Conservation (phyloP, 306 rosid genomes). For the Vigna nakashimae region DNA sequence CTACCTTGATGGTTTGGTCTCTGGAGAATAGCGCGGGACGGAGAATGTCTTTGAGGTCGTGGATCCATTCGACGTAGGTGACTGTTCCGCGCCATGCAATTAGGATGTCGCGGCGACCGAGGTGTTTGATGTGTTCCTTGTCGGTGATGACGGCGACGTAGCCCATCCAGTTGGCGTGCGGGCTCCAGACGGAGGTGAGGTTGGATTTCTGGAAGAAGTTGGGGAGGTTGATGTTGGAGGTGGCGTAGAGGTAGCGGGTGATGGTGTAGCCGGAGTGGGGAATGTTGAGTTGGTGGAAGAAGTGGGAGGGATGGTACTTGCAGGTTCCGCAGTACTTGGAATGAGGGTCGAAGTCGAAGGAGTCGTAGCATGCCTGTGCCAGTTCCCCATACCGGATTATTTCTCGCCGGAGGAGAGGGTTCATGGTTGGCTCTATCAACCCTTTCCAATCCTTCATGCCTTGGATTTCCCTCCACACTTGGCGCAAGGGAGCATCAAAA, state of each 20-base stretch:
- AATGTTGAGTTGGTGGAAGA: slow-evolving; percentile 59
- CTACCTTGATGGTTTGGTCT: slow-evolving; percentile 61
- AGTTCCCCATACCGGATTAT: slow-evolving; percentile 71
- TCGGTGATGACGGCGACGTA: slow-evolving; percentile 62
- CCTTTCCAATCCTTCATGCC: slow-evolving; percentile 69
- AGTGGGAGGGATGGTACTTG: slow-evolving; percentile 58
- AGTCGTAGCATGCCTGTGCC: slow-evolving; percentile 68
- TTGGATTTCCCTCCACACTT: slow-evolving; percentile 67
- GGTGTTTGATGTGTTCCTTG: slow-evolving; percentile 42
- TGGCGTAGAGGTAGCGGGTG: slow-evolving; percentile 72
- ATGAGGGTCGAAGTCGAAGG: slow-evolving; percentile 75
- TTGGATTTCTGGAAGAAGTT: slow-evolving; percentile 71
- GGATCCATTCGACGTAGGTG: slow-evolving; percentile 74
- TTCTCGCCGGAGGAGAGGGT: slow-evolving; percentile 62
- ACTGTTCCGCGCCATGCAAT: slow-evolving; percentile 80
- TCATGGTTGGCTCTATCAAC: slow-evolving; percentile 56
- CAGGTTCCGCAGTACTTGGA: slow-evolving; percentile 80
- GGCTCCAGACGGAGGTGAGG: slow-evolving; percentile 62
- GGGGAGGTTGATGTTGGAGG: slow-evolving; percentile 79
- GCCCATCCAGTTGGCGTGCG: slow-evolving; percentile 85
- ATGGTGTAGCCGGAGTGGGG: slow-evolving; percentile 52
- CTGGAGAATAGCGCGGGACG: slow-evolving; percentile 40
- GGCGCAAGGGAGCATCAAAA: background rate
- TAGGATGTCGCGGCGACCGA: slow-evolving; percentile 73
- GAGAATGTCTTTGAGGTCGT: slow-evolving; percentile 69